phyloP scores from a whole-genome alignment of 805 yeast species.

The Candida koratica region DNA sequence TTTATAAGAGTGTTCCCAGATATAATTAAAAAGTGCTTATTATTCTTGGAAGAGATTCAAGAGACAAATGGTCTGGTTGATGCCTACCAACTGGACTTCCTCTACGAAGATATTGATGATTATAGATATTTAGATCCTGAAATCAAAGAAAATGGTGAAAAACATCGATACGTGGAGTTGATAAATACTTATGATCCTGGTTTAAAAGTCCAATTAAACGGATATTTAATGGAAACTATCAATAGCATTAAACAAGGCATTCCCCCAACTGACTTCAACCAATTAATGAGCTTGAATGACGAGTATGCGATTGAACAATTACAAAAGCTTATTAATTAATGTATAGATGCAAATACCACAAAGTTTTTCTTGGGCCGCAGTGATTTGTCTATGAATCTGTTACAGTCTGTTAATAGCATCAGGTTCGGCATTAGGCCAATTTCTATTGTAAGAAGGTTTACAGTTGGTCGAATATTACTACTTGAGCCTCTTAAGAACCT shows the following conservation, averaged over 20 bases:
- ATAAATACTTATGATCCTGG: constrained; percentile 33
- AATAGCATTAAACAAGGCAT: constrained; percentile 23
- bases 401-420: too few relatives aligned
- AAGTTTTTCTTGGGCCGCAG: too few relatives aligned
- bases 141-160: constrained; percentile 42
- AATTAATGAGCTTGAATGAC: constrained; percentile 34
- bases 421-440: too few relatives aligned
- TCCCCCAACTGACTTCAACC: constrained; percentile 28
- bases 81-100: constrained; percentile 33
- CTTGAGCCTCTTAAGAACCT: neutral
- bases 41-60: constrained; percentile 68
- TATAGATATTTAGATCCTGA: constrained; percentile 39
- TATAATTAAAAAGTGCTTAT: constrained; percentile 29
- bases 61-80: constrained; percentile 45
- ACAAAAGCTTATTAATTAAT: constrained; percentile 8
- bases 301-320: constrained; percentile 32
- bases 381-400: too few relatives aligned
- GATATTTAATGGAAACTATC: constrained; percentile 34
- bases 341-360: neutral
- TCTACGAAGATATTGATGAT: constrained; percentile 41
- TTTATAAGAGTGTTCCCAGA: constrained; percentile 23
- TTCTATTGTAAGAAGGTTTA: neutral
- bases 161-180: constrained; percentile 31
- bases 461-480: neutral
- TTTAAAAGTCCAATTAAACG: constrained; percentile 44